Base-by-base conservation (phyloP, 306 rosid genomes). In the Purshia tridentata region DNA sequence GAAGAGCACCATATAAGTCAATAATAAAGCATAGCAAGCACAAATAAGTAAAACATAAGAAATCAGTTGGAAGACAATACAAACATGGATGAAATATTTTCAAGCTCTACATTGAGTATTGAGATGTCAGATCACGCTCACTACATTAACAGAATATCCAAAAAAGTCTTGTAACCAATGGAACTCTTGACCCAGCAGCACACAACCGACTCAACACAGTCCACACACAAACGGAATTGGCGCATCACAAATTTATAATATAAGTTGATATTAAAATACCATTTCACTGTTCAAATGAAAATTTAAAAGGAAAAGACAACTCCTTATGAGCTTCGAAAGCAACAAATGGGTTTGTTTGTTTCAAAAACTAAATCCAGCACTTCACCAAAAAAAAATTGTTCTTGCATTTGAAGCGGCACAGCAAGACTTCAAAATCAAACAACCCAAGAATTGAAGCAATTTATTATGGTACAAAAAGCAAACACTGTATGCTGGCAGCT, bases 311-410 rank as follows among this genome's bases (percentile, higher is more conserved):
- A 55, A 54, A 70, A 55, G 2, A 9, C 57, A 23, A 15, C 44
- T 70, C 56, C 74, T 9, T 10, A 5, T 51, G n/a, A 51, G 73
- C 62, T 69, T 20, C 13, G n/a, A 13, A 69, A 51, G 49, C 61
- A 51, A 9, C 37, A 52, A 51, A 49, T 29, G 6, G 16, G 23
- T 49, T 48, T 35, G 0, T 22, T 12, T 47, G 12, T 6, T 16
- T 48, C 60, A 35, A 49, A 67, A 44, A 9, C 59, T 49, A 15
- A 23, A 49, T 49, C 73, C 15, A 52, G 6, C n/a, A 39, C 50
- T 51, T 56, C 13, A 39, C 0, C 40, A 8, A 11, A 9, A 39
- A 2, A 53, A 14, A 11, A 9, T 39, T 42, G 7, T 64, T 45
- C 0, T 45, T 46, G 70, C 55, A 66, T 66, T 14, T 12, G 55